Percentiles rank a stretch among this genome's conserved stretches.
Conservation (phyloP, 1,139 yeast genomes). For the Saccharomyces hybrid region DNA sequence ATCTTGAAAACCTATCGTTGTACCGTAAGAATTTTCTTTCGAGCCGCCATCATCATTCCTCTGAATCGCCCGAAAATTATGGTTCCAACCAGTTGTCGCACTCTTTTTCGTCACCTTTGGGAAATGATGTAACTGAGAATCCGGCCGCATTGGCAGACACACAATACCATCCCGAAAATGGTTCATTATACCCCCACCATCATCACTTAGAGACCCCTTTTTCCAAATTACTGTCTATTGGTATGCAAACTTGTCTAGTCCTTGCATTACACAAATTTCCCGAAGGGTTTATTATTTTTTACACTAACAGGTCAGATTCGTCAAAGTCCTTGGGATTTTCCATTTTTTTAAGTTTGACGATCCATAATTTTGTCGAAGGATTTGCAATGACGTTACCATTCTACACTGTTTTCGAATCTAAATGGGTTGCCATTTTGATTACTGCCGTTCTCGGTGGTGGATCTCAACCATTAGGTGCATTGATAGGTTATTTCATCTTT, state of each 20-base stretch:
- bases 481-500: slow-evolving; percentile 57
- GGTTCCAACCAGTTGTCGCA: neutral
- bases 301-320: slow-evolving; percentile 24
- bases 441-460: slow-evolving; percentile 70
- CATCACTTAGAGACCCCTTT: slow-evolving; percentile 75
- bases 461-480: slow-evolving; percentile 87
- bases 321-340: slow-evolving; percentile 68
- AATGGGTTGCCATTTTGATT: slow-evolving; percentile 57
- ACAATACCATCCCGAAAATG: neutral
- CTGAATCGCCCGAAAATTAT: neutral
- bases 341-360: slow-evolving; percentile 73
- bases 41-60: slow-evolving; percentile 4
- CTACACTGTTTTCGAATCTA: slow-evolving; percentile 59
- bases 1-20: slow-evolving; percentile 29
- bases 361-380: slow-evolving; percentile 94
- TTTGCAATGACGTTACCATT: slow-evolving; percentile 89
- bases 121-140: neutral
- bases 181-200: slow-evolving; percentile 46
- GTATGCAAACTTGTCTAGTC: slow-evolving; percentile 84
- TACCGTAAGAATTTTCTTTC: slow-evolving; percentile 27
- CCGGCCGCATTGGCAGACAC: neutral
- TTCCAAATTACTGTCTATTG: slow-evolving; percentile 72
- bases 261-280: slow-evolving; percentile 87
- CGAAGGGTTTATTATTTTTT: slow-evolving; percentile 80
- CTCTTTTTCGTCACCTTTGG: neutral